Evolutionary conservation across 495 filamentous ascomycete species (phyloP).

Genomic region (Annulohypoxylon nitens): DNA sequence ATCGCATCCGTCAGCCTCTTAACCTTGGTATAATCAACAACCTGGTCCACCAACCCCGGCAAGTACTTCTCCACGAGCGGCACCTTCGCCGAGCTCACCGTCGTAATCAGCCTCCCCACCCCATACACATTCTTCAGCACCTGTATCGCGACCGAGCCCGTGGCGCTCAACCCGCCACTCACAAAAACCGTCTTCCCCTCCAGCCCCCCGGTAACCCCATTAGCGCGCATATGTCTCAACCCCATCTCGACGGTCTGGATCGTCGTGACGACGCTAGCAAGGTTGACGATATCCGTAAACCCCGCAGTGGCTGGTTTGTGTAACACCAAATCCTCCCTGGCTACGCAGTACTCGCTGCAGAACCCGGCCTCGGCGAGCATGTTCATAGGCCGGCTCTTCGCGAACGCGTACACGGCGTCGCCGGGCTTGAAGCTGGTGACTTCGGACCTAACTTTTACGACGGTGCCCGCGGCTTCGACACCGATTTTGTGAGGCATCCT

Average conservation of each 20-base stretch:
- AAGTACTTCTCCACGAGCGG: constrained; percentile 59
- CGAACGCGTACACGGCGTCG: constrained; percentile 64
- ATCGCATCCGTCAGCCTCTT: constrained; percentile 57
- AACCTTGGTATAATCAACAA: constrained; percentile 65
- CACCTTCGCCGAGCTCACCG: constrained; percentile 67
- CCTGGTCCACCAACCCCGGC: constrained; percentile 51
- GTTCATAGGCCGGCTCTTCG: constrained; percentile 47
- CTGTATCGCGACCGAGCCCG: constrained; percentile 63
- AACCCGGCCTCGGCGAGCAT: constrained; percentile 44
- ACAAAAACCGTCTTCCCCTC: constrained; percentile 69
- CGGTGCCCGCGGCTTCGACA: constrained; percentile 56
- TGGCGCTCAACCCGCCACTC: constrained; percentile 65
- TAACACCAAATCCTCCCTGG: constrained; percentile 42
- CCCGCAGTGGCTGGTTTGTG: constrained; percentile 56
- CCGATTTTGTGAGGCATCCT: constrained; percentile 49
- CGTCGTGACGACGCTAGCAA: constrained; percentile 58
- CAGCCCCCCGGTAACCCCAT: constrained; percentile 49
- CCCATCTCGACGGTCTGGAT: constrained; percentile 60
- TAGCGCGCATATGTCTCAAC: constrained; percentile 54
- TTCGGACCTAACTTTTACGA: constrained; percentile 58
- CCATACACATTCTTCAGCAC: constrained; percentile 67
- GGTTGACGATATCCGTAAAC: constrained; percentile 53
- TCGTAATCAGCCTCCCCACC: constrained; percentile 64
- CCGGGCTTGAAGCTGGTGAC: constrained; percentile 62
- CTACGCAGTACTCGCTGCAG: constrained; percentile 57